Percentiles rank a stretch among this genome's conserved stretches.
phyloP scores from a whole-genome alignment of 768 basidiomycete species.

The Naganishia randhawae region DNA sequence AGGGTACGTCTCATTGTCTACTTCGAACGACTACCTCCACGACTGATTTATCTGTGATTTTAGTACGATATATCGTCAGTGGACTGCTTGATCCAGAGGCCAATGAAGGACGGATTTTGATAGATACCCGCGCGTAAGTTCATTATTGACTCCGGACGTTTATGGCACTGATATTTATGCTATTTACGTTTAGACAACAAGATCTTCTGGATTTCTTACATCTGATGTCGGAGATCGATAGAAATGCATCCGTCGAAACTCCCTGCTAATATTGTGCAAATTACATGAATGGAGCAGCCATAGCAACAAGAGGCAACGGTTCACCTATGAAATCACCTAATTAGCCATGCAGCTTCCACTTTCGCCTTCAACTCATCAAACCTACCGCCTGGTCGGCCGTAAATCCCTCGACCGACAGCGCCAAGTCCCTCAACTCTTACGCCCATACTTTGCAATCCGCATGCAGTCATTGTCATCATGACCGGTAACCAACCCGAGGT shows the following conservation, averaged over 20 bases:
- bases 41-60: not conserved
- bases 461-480: slow-evolving; percentile 7
- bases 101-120: slow-evolving; percentile 17
- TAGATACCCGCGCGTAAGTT: slow-evolving; percentile 16
- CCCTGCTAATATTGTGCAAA: not conserved
- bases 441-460: not conserved
- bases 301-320: slow-evolving; percentile 1
- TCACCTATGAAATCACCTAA: not conserved
- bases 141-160: too few relatives aligned
- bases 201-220: slow-evolving; percentile 28
- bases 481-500: slow-evolving; percentile 8
- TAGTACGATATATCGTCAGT: slow-evolving; percentile 17
- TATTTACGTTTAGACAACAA: not conserved
- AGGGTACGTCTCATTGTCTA: not conserved
- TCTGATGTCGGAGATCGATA: slow-evolving; percentile 28
- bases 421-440: slow-evolving; percentile 6
- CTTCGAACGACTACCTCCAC: not conserved
- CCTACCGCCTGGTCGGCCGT: slow-evolving; percentile 8
- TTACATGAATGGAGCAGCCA: slow-evolving; percentile 2
- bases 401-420: slow-evolving; percentile 4
- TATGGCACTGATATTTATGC: not conserved
- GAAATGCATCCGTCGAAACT: slow-evolving; percentile 15
- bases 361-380: not conserved
- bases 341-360: not conserved
- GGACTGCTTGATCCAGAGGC: slow-evolving; percentile 19